Percentiles rank a stretch among this genome's conserved stretches.
Evolutionary conservation across 179 eudicot species (phyloP).

Genomic region (Camellia oleifera): DNA sequence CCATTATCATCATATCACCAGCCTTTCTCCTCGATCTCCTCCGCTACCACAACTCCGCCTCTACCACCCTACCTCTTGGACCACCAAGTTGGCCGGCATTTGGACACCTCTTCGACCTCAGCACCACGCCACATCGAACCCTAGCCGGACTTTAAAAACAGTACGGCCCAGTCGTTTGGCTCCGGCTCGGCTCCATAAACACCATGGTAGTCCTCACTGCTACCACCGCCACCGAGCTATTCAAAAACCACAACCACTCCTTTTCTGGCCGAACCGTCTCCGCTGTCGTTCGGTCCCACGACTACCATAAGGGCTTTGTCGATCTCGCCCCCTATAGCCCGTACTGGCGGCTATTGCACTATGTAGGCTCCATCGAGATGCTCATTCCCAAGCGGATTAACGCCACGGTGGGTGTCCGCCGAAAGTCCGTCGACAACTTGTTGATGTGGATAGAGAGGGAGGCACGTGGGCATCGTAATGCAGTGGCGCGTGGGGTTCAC

Average conservation of each 20-base stretch:
- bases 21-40: background rate
- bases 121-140: conserved; percentile 22
- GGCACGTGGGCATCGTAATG: background rate
- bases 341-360: conserved; percentile 17
- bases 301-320: conserved; percentile 11
- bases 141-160: background rate
- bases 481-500: background rate
- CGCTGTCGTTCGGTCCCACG: conserved; percentile 2
- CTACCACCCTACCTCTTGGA: conserved; percentile 10
- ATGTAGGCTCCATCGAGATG: conserved; percentile 18
- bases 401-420: conserved; percentile 1
- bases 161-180: conserved; percentile 14
- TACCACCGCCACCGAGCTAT: conserved; percentile 13
- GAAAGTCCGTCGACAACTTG: conserved; percentile 14
- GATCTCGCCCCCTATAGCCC: conserved; percentile 1
- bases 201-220: conserved; percentile 14
- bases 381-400: conserved; percentile 12
- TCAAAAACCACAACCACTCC: conserved; percentile 15
- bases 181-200: conserved; percentile 14
- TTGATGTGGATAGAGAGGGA: conserved; percentile 10
- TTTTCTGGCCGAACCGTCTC: conserved; percentile 13
- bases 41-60: background rate
- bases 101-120: conserved; percentile 30
- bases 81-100: conserved; percentile 26
- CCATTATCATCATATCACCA: background rate